These are phyloP conservation scores for Scheffersomyces coipomensis DNA, from an alignment of 805 yeast species.

Conservation along the genomic window DNA sequence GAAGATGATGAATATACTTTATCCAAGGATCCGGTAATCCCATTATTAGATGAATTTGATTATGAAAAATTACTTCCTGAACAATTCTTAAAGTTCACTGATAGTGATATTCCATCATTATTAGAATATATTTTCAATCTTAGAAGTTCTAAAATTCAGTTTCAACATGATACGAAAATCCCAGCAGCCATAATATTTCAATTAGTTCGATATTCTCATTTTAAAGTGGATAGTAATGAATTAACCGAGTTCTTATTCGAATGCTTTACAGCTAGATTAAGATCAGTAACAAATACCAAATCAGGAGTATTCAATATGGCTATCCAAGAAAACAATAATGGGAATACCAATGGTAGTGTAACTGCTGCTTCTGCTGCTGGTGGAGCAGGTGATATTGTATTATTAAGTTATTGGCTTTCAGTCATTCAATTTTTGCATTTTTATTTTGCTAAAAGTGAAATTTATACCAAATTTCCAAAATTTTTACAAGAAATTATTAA, in stretches of 20 bases:
- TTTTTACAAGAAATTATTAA: constrained; percentile 63
- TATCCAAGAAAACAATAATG: constrained; percentile 19
- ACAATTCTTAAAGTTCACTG: constrained; percentile 62
- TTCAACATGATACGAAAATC: constrained; percentile 48
- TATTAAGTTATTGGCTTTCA: constrained; percentile 85
- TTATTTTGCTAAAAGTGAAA: constrained; percentile 65
- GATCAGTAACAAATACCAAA: constrained; percentile 58
- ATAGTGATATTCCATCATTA: constrained; percentile 50
- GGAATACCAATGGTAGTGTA: constrained; percentile 11
- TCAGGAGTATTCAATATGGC: constrained; percentile 56
- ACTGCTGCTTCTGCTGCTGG: constrained; percentile 7
- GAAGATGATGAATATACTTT: constrained; percentile 29
- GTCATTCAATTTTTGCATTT: constrained; percentile 74
- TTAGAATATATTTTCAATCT: constrained; percentile 48
- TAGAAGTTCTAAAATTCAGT: constrained; percentile 34
- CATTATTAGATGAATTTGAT: constrained; percentile 45
- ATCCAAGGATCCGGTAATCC: constrained; percentile 25
- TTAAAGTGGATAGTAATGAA: constrained; percentile 51
- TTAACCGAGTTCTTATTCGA: constrained; percentile 60
- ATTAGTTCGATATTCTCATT: constrained; percentile 66
- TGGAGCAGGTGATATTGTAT: constrained; percentile 62
- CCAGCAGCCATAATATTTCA: constrained; percentile 74
- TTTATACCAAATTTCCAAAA: constrained; percentile 54
- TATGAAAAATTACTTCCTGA: constrained; percentile 54
- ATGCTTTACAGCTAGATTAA: constrained; percentile 58